These are phyloP conservation scores for Scheffersomyces segobiensis DNA, from an alignment of 1,139 yeast genomes.

Conservation along the genomic window DNA sequence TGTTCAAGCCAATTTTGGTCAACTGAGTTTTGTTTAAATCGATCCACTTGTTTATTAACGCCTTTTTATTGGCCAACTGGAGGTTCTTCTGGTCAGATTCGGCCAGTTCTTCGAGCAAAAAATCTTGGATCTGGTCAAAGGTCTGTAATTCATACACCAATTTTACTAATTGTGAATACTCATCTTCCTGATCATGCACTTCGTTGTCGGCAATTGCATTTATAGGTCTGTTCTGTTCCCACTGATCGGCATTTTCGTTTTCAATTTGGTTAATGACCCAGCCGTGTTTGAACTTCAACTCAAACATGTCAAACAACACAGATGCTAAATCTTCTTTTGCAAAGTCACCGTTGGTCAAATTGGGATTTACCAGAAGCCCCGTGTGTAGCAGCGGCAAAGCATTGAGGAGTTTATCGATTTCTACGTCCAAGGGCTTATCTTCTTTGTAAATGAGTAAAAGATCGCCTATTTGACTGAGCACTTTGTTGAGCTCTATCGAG, in stretches of 20 bases:
- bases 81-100: slow-evolving; percentile 5
- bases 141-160: slow-evolving; percentile 31
- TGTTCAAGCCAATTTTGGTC: slow-evolving; percentile 59
- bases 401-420: slow-evolving; percentile 40
- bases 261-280: slow-evolving; percentile 42
- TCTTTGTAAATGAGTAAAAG: slow-evolving; percentile 31
- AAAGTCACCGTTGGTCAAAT: slow-evolving; percentile 61
- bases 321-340: slow-evolving; percentile 38
- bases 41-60: slow-evolving; percentile 41
- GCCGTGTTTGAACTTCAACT: slow-evolving; percentile 49
- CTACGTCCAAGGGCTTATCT: slow-evolving; percentile 14
- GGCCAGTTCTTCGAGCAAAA: slow-evolving; percentile 18
- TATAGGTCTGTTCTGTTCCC: background rate
- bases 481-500: slow-evolving; percentile 25
- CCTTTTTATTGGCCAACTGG: slow-evolving; percentile 14
- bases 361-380: slow-evolving; percentile 76
- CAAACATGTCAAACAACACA: slow-evolving; percentile 40
- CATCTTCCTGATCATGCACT: slow-evolving; percentile 9
- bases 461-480: slow-evolving; percentile 50
- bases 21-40: slow-evolving; percentile 64
- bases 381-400: slow-evolving; percentile 65
- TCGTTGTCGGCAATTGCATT: background rate
- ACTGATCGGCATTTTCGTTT: slow-evolving; percentile 16
- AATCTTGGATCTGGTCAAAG: slow-evolving; percentile 50
- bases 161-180: slow-evolving; percentile 19